A percentile compares a stretch with the other conserved stretches of the same genome.
Conservation (phyloP, 2,329 filamentous ascomycete genomes). For the Sphaerulina musiva region DNA sequence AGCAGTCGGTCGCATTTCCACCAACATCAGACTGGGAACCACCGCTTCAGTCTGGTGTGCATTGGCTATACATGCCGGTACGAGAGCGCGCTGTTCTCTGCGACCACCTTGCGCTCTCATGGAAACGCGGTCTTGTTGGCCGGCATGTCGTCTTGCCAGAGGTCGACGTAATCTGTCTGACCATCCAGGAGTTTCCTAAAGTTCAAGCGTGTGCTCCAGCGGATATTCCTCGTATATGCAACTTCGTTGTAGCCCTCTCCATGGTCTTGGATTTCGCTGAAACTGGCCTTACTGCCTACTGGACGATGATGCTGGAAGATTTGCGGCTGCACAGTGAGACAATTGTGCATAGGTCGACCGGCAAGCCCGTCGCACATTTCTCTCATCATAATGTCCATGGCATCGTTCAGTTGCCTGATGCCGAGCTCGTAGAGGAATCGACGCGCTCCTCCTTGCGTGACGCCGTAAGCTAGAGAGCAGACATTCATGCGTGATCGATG, state of each 20-base stretch:
- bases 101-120: not conserved
- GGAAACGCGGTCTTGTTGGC: not conserved
- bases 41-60: no score
- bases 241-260: constrained; percentile 30
- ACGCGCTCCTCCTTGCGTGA: constrained; percentile 42
- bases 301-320: constrained; percentile 45
- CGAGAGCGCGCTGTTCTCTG: no score
- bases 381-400: constrained; percentile 34
- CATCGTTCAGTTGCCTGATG: constrained; percentile 36
- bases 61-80: no score
- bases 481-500: constrained; percentile 39
- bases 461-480: constrained; percentile 43
- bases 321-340: constrained; percentile 40
- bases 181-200: constrained; percentile 37
- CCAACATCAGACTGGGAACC: no score
- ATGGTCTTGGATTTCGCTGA: constrained; percentile 38
- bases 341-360: constrained; percentile 32
- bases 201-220: constrained; percentile 41
- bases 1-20: no score
- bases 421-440: constrained; percentile 42
- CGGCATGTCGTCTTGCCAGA: constrained; percentile 8
- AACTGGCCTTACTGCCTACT: constrained; percentile 33
- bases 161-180: constrained; percentile 29
- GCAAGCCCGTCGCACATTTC: constrained; percentile 30
- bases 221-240: constrained; percentile 34